Evolutionary conservation across 805 yeast species (phyloP).

Genomic region (Candida piceae): DNA sequence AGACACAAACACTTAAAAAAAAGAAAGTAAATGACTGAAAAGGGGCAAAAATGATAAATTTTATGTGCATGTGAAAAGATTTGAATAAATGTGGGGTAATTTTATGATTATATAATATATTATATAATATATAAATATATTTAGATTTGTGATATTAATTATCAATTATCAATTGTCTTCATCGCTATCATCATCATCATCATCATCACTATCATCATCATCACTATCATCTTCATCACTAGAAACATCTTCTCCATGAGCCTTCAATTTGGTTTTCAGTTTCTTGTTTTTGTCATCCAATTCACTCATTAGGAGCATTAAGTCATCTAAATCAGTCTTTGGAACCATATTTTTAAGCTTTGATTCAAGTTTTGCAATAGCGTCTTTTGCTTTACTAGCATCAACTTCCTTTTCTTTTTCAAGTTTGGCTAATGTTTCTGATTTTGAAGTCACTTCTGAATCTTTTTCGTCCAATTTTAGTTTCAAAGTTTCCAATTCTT

Average conservation of each 20-base stretch:
- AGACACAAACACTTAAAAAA: background rate
- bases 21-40: background rate
- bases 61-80: background rate
- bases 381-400: slow-evolving; percentile 5
- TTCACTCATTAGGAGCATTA: slow-evolving; percentile 71
- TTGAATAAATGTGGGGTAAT: background rate
- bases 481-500: too few relatives aligned
- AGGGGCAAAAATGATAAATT: background rate
- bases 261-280: slow-evolving; percentile 49
- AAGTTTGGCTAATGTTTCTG: background rate
- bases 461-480: too few relatives aligned
- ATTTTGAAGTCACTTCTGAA: background rate
- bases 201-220: slow-evolving; percentile 54
- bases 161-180: too few relatives aligned
- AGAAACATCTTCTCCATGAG: slow-evolving; percentile 55
- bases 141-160: background rate
- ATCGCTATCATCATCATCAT: slow-evolving; percentile 30
- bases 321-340: slow-evolving; percentile 60
- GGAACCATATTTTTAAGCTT: slow-evolving; percentile 33
- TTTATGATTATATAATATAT: background rate
- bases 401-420: slow-evolving; percentile 1
- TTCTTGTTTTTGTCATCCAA: slow-evolving; percentile 61
- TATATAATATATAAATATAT: background rate
- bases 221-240: slow-evolving; percentile 70
- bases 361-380: slow-evolving; percentile 1